These are phyloP conservation scores for Themeda triandra DNA, from an alignment of 176 grass and related monocot species.

Conservation along the genomic window DNA sequence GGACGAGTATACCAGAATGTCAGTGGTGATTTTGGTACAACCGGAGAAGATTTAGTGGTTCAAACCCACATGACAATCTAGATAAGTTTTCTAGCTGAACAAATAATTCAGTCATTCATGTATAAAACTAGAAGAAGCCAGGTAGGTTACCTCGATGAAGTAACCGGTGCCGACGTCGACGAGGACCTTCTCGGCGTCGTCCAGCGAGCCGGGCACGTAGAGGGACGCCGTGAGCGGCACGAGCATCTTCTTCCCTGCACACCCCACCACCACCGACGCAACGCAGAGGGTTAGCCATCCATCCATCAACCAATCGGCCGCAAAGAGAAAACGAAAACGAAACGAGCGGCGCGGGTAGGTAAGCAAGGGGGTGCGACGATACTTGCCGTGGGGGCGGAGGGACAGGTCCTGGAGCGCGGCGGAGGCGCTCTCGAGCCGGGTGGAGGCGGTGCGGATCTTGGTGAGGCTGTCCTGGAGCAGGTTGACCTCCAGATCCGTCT, in stretches of 20 bases:
- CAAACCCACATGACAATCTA: not conserved
- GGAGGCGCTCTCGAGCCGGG: slow-evolving; percentile 74
- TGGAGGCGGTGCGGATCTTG: slow-evolving; percentile 80
- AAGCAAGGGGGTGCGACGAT: not conserved
- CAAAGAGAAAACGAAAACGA: not conserved
- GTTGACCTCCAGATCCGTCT: slow-evolving; percentile 90
- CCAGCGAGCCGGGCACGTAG: slow-evolving; percentile 83
- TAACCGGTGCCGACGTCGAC: slow-evolving; percentile 95
- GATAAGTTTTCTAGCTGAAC: not conserved
- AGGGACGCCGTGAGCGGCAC: slow-evolving; percentile 94
- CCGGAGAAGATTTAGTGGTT: not conserved
- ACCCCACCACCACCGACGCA: not conserved
- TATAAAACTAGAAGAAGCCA: not conserved
- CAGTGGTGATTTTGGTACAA: not conserved
- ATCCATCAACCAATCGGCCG: not conserved
- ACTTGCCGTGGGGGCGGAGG: slow-evolving; percentile 65
- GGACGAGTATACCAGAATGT: not conserved
- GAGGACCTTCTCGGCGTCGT: slow-evolving; percentile 84
- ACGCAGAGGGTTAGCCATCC: slow-evolving; percentile 1
- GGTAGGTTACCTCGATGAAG: slow-evolving; percentile 79
- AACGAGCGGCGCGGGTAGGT: not conserved
- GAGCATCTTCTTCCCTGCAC: slow-evolving; percentile 82
- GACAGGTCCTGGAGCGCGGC: slow-evolving; percentile 78
- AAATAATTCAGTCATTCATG: not conserved
- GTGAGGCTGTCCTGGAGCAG: slow-evolving; percentile 88